Percentiles rank a stretch among this genome's conserved stretches.
These are phyloP conservation scores for Candida maris DNA, from an alignment of 805 yeast species.

Conservation along the genomic window DNA sequence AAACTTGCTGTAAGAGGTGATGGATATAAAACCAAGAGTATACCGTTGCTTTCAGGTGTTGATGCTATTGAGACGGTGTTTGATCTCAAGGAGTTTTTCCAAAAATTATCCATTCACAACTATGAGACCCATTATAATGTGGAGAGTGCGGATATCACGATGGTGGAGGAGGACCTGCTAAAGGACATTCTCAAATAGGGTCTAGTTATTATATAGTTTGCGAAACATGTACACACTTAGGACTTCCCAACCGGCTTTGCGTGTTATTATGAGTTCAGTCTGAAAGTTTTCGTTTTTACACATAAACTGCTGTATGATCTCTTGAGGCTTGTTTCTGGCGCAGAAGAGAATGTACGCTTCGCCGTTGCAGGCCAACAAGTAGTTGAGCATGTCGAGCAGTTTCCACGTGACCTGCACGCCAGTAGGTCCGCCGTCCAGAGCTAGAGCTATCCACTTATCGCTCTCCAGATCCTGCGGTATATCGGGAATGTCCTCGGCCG, in stretches of 20 bases:
- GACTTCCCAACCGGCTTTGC: conserved; percentile 97
- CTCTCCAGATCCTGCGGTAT: conserved; percentile 42
- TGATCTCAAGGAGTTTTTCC: conserved; percentile 61
- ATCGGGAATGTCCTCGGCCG: conserved; percentile 70
- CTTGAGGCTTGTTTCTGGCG: conserved; percentile 79
- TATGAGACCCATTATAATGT: conserved; percentile 65
- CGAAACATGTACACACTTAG: conserved; percentile 67
- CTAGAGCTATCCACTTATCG: conserved; percentile 77
- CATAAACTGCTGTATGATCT: conserved; percentile 48
- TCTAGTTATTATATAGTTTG: conserved; percentile 24
- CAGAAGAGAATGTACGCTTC: conserved; percentile 87
- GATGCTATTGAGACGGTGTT: conserved; percentile 37
- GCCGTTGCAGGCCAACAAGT: conserved; percentile 55
- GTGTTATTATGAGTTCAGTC: conserved; percentile 47
- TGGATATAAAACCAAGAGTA: conserved; percentile 17
- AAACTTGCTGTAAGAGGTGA: conserved; percentile 16
- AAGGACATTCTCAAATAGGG: conserved; percentile 45
- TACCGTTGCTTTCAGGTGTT: conserved; percentile 47
- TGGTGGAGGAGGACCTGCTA: conserved; percentile 54
- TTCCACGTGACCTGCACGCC: conserved; percentile 85
- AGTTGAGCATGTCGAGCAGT: conserved; percentile 53
- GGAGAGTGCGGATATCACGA: conserved; percentile 35
- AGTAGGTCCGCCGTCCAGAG: conserved; percentile 81
- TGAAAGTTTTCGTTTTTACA: conserved; percentile 41
- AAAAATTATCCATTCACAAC: conserved; percentile 56